Evolutionary conservation across 495 filamentous ascomycete genomes (phyloP).

Genomic region (Neurospora sp.): DNA sequence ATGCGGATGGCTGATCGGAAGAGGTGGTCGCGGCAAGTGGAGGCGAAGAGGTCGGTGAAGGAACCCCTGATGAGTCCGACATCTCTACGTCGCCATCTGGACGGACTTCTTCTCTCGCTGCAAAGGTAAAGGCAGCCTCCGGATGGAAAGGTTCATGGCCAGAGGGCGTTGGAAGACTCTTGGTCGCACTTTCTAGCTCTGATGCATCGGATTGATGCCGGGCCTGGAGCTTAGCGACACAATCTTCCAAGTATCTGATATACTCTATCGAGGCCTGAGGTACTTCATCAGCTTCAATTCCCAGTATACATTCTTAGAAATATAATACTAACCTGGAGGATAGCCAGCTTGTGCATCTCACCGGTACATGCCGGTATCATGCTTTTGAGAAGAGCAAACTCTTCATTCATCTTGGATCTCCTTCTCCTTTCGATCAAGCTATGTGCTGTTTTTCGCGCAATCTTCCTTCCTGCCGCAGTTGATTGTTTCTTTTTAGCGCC

Average conservation of each 20-base stretch:
- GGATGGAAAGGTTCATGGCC: slow-evolving; percentile 17
- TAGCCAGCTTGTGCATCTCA: slow-evolving; percentile 97
- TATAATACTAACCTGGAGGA: slow-evolving; percentile 63
- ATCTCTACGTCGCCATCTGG: slow-evolving; percentile 36
- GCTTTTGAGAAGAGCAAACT: slow-evolving; percentile 85
- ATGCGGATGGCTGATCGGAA: slow-evolving; percentile 35
- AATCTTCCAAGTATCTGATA: slow-evolving; percentile 86
- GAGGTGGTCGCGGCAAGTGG: slow-evolving; percentile 9
- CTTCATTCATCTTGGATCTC: slow-evolving; percentile 97
- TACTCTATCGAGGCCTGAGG: slow-evolving; percentile 89
- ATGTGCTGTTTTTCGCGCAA: slow-evolving; percentile 91
- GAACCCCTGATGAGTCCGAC: slow-evolving; percentile 26
- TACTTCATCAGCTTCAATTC: not conserved
- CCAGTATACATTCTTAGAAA: not conserved
- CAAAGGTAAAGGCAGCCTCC: slow-evolving; percentile 2
- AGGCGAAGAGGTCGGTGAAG: slow-evolving; percentile 25
- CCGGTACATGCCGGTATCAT: slow-evolving; percentile 91
- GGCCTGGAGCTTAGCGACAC: slow-evolving; percentile 70
- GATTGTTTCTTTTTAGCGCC: slow-evolving; percentile 56
- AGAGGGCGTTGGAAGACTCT: slow-evolving; percentile 14
- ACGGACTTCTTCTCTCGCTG: not conserved
- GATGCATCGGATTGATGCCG: slow-evolving; percentile 26
- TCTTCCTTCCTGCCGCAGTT: slow-evolving; percentile 79
- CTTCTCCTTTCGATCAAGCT: slow-evolving; percentile 86
- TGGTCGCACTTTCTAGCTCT: slow-evolving; percentile 9